phyloP scores from a whole-genome alignment of 2,329 filamentous ascomycete genomes.

The Cercospora zeina region DNA sequence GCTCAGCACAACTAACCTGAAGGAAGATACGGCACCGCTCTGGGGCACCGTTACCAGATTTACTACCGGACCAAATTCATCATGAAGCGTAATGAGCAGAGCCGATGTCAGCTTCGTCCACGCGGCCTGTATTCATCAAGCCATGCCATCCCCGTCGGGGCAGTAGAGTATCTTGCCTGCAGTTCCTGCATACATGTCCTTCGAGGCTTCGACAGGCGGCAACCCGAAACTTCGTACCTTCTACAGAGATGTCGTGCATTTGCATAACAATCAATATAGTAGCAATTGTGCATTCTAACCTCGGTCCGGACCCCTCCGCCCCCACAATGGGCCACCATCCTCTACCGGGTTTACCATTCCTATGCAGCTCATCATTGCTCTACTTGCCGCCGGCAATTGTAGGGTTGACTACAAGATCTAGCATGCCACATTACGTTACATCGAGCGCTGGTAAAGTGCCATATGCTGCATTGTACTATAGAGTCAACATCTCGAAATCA shows the following conservation, averaged over 20 bases:
- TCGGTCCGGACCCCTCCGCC: neutral
- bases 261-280: neutral
- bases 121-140: neutral
- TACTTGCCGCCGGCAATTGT: conserved; percentile 7
- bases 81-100: neutral
- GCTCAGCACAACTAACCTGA: neutral
- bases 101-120: neutral
- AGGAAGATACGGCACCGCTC: neutral
- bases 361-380: neutral
- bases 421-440: neutral
- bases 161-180: neutral
- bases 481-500: neutral
- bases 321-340: neutral
- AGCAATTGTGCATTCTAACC: neutral
- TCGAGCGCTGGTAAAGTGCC: neutral
- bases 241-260: neutral
- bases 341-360: conserved; percentile 9
- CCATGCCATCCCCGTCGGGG: neutral
- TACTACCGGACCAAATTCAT: neutral
- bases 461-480: neutral
- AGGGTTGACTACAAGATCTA: neutral
- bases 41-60: neutral
- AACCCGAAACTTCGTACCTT: neutral
- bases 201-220: neutral
- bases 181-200: neutral